phyloP scores from a whole-genome alignment of 139 green algal species.

The Chlamydomonas asymmetrica region DNA sequence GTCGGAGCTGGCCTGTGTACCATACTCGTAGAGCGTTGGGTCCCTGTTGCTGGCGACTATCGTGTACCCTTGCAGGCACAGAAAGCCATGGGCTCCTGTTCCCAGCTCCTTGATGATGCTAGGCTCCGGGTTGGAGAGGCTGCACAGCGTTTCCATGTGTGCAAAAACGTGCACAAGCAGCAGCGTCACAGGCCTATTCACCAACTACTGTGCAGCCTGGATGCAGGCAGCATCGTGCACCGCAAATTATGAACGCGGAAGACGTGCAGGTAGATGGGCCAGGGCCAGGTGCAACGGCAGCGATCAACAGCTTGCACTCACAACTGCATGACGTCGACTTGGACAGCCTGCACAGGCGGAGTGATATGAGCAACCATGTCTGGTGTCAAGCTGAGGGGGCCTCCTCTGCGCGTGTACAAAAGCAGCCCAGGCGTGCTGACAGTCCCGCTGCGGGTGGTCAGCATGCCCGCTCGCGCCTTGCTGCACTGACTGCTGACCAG shows the following conservation, averaged over 20 bases:
- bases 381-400: constrained; percentile 50
- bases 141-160: constrained; percentile 33
- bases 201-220: too few species aligned
- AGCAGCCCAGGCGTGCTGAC: constrained; percentile 56
- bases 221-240: too few species aligned
- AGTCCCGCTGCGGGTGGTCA: neutral
- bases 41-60: constrained; percentile 64
- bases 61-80: constrained; percentile 32
- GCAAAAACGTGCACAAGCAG: neutral
- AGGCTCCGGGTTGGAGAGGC: constrained; percentile 48
- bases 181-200: neutral
- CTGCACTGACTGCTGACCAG: too few species aligned
- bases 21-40: constrained; percentile 61
- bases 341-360: constrained; percentile 31
- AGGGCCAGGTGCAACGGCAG: neutral
- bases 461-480: neutral
- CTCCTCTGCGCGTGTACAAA: constrained; percentile 58
- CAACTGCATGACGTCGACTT: constrained; percentile 62
- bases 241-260: neutral
- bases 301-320: constrained; percentile 28
- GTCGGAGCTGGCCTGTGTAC: constrained; percentile 40
- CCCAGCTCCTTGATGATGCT: constrained; percentile 29
- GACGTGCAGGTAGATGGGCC: neutral
- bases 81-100: constrained; percentile 36
- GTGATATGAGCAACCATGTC: constrained; percentile 59